These are phyloP conservation scores for Aspergillus taichungensis DNA, from an alignment of 495 filamentous ascomycete genomes.

Conservation along the genomic window DNA sequence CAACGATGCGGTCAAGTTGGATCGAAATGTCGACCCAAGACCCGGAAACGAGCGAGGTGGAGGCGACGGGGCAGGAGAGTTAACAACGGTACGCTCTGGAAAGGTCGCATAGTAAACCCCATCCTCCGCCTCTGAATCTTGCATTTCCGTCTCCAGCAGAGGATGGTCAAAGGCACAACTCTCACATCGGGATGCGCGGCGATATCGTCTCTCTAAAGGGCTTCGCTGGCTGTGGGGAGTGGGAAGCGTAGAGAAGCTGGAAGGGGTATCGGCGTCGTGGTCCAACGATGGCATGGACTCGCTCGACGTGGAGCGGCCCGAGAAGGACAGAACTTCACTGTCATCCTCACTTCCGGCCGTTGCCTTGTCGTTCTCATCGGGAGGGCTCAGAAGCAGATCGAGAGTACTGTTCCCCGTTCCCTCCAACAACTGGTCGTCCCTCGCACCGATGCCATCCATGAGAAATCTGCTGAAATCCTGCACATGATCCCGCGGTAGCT, in stretches of 20 bases:
- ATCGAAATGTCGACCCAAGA: constrained; percentile 63
- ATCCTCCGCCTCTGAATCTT: constrained; percentile 22
- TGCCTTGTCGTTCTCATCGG: constrained; percentile 31
- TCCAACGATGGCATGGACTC: constrained; percentile 57
- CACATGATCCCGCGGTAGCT: constrained; percentile 33
- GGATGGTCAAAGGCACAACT: constrained; percentile 51
- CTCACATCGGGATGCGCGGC: constrained; percentile 37
- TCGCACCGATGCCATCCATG: constrained; percentile 28
- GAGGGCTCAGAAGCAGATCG: constrained; percentile 39
- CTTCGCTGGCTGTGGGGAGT: constrained; percentile 31
- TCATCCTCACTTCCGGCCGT: constrained; percentile 29
- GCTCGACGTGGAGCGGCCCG: constrained; percentile 45
- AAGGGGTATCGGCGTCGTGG: constrained; percentile 42
- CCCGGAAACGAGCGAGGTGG: constrained; percentile 28
- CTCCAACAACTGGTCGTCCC: constrained; percentile 24
- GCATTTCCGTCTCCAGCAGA: constrained; percentile 33
- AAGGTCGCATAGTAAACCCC: constrained; percentile 11
- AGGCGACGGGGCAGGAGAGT: constrained; percentile 14
- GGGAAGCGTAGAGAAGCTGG: constrained; percentile 26
- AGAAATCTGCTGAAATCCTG: constrained; percentile 39
- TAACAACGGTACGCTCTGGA: constrained; percentile 12
- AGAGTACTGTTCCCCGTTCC: constrained; percentile 25
- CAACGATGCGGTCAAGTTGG: constrained; percentile 88
- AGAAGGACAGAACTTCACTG: constrained; percentile 29
- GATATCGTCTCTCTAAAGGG: constrained; percentile 30